These are phyloP conservation scores for Phaseolus lunatus DNA, from an alignment of 306 rosid species.

Conservation along the genomic window DNA sequence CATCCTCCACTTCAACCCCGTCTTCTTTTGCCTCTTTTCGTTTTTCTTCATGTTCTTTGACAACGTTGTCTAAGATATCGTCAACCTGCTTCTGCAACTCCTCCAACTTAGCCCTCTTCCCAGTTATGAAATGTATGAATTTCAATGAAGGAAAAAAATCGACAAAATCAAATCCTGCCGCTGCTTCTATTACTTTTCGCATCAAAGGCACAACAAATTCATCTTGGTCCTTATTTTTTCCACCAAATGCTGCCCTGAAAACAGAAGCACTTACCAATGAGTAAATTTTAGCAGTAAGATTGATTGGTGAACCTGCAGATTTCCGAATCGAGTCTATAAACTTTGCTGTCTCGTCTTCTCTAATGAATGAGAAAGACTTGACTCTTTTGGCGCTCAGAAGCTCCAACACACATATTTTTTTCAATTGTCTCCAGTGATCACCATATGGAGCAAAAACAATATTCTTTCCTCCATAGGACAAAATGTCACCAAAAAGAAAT, in stretches of 20 bases:
- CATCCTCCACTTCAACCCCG: not conserved
- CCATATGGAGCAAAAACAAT: conserved; percentile 30
- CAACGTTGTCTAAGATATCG: not conserved
- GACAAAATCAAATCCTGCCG: conserved; percentile 3
- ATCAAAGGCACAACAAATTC: conserved; percentile 4
- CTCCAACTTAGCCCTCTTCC: conserved; percentile 1
- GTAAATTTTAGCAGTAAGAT: conserved; percentile 23
- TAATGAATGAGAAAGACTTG: conserved; percentile 4
- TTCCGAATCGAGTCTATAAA: conserved; percentile 19
- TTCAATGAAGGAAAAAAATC: conserved; percentile 47
- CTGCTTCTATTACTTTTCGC: not conserved
- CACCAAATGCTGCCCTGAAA: conserved; percentile 37
- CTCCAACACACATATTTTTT: not conserved
- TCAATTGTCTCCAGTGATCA: conserved; percentile 27
- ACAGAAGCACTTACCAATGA: not conserved
- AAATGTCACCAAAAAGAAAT: not conserved
- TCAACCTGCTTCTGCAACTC: conserved; percentile 18
- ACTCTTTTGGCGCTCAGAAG: conserved; percentile 16
- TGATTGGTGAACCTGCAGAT: conserved; percentile 11
- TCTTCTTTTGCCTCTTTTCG: not conserved
- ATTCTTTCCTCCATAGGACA: not conserved
- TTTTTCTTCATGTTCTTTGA: conserved; percentile 22
- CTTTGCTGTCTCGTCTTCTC: conserved; percentile 27
- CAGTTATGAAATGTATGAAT: not conserved
- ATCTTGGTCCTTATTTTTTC: not conserved